A percentile compares a stretch with the other conserved stretches of the same genome.
Conservation (phyloP, 129 eudicot genomes). For the Erigeron canadensis region DNA sequence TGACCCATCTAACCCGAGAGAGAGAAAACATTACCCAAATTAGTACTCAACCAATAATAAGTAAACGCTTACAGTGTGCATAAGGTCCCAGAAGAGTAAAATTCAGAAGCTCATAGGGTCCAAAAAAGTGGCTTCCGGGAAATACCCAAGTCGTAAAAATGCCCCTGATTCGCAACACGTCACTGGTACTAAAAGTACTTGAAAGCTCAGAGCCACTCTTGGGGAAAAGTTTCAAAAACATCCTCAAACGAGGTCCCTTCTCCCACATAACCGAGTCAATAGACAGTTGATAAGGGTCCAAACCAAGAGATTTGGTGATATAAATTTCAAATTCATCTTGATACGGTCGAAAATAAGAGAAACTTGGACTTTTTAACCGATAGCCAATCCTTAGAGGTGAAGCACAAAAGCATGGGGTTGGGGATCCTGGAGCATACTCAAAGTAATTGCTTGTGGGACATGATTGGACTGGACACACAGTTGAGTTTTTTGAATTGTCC, state of each 20-base stretch:
- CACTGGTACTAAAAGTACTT: constrained; percentile 51
- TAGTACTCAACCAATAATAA: not conserved
- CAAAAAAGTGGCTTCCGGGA: constrained; percentile 64
- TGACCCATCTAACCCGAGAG: not conserved
- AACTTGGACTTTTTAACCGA: constrained; percentile 85
- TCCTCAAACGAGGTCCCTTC: constrained; percentile 81
- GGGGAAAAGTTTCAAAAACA: constrained; percentile 78
- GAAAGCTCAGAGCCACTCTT: constrained; percentile 31
- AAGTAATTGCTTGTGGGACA: constrained; percentile 54
- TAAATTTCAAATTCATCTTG: constrained; percentile 45
- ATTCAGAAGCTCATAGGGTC: constrained; percentile 93
- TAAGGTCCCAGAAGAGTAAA: constrained; percentile 91
- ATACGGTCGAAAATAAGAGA: constrained; percentile 70
- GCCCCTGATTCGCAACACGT: constrained; percentile 52
- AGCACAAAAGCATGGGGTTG: constrained; percentile 85
- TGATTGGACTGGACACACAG: constrained; percentile 51
- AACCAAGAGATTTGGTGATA: constrained; percentile 45
- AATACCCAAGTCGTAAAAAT: constrained; percentile 60
- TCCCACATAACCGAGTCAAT: constrained; percentile 76
- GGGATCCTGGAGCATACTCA: constrained; percentile 63
- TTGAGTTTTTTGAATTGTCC: constrained; percentile 27
- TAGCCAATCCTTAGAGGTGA: constrained; percentile 78
- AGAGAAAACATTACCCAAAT: not conserved
- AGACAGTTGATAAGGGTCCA: constrained; percentile 57
- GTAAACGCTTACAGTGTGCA: constrained; percentile 46